Evolutionary conservation across 371 early-diverging fungal species (phyloP).

Genomic region (Circinella minor): DNA sequence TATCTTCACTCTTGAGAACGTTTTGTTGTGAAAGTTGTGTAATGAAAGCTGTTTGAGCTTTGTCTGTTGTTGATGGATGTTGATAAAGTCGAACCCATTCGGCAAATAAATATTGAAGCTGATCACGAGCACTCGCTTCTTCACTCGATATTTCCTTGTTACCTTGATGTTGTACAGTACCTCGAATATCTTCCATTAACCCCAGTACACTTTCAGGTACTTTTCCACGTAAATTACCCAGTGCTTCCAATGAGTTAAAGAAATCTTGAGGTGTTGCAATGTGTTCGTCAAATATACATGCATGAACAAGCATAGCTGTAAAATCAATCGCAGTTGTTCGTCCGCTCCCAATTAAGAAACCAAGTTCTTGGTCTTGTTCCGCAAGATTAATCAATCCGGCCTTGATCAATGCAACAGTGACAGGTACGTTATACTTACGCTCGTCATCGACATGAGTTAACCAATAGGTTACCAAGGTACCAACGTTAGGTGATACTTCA

Average conservation of each 20-base stretch:
- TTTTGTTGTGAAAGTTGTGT: constrained; percentile 79
- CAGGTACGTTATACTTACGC: constrained; percentile 87
- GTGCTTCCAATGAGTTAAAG: constrained; percentile 70
- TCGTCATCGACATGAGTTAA: constrained; percentile 93
- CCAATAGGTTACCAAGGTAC: constrained; percentile 89
- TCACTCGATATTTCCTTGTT: constrained; percentile 36
- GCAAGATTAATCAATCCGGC: constrained; percentile 73
- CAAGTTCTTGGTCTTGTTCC: constrained; percentile 90
- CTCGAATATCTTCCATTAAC: constrained; percentile 42
- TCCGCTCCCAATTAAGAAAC: constrained; percentile 79
- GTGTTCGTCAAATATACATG: constrained; percentile 66
- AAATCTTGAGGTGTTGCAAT: constrained; percentile 76
- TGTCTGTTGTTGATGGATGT: constrained; percentile 83
- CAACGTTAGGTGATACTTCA: constrained; percentile 76
- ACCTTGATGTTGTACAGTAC: constrained; percentile 11
- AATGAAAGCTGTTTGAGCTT: constrained; percentile 68
- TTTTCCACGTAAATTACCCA: constrained; percentile 69
- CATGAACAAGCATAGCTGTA: constrained; percentile 74
- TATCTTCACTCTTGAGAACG: constrained; percentile 75
- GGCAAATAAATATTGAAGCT: constrained; percentile 71
- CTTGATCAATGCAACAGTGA: constrained; percentile 80
- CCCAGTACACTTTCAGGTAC: constrained; percentile 65
- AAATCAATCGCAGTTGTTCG: constrained; percentile 77
- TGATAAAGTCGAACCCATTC: constrained; percentile 92
- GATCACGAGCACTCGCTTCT: constrained; percentile 63